These are phyloP conservation scores for Plasmodium gonderi DNA, from an alignment of 169 alveolate genomes.

Conservation along the genomic window DNA sequence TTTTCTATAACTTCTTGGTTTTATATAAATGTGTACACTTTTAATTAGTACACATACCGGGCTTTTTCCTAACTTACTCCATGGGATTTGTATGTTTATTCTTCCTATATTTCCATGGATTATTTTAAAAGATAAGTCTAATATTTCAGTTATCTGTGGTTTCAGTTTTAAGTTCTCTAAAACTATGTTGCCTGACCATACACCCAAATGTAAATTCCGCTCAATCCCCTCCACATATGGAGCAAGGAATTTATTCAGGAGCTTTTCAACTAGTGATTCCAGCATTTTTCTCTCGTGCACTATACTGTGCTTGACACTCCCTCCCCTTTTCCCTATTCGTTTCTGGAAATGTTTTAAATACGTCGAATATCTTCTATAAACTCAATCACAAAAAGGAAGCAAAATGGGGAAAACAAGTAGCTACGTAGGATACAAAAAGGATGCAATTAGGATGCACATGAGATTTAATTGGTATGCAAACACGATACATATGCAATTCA, in stretches of 20 bases:
- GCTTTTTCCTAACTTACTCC: conserved; percentile 86
- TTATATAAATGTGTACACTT: conserved; percentile 83
- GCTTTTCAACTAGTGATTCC: conserved; percentile 88
- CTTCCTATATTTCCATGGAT: conserved; percentile 87
- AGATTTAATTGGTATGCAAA: too few species aligned
- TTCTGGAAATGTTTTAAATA: neutral
- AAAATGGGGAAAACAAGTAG: neutral
- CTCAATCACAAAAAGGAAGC: neutral
- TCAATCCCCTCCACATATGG: conserved; percentile 90
- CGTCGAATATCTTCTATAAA: neutral
- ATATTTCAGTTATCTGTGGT: conserved; percentile 85
- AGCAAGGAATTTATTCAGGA: conserved; percentile 88
- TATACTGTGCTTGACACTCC: neutral
- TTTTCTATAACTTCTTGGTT: conserved; percentile 79
- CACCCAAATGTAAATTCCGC: conserved; percentile 87
- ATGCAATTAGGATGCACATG: too few species aligned
- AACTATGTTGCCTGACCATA: conserved; percentile 90
- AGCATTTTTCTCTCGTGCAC: conserved; percentile 78
- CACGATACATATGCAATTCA: too few species aligned
- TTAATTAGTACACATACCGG: conserved; percentile 86
- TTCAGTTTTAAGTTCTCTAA: conserved; percentile 85
- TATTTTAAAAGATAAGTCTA: conserved; percentile 71
- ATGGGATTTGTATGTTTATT: conserved; percentile 85
- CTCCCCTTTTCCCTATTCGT: neutral
- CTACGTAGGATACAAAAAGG: too few species aligned